Conservation (phyloP, 2,329 filamentous ascomycete species). For the Aspergillus viridinutans region DNA sequence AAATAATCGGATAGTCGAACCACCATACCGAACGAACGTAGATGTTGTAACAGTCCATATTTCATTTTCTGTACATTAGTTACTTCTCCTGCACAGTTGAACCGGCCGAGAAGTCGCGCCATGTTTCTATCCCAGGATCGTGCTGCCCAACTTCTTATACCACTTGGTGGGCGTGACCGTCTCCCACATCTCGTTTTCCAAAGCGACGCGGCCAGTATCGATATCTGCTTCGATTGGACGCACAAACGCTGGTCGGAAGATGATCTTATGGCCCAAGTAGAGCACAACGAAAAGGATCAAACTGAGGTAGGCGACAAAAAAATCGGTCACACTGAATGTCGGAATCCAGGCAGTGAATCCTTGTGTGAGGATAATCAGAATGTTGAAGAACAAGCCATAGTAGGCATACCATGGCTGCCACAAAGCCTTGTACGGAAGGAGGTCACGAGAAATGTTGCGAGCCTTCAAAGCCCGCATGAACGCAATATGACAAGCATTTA, state of each 20-base stretch:
- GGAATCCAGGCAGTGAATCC: constrained; percentile 66
- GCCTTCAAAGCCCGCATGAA: constrained; percentile 59
- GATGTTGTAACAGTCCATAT: not conserved
- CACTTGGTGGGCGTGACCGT: constrained; percentile 19
- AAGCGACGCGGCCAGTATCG: constrained; percentile 35
- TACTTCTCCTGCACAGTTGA: not conserved
- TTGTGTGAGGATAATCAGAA: constrained; percentile 62
- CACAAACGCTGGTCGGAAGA: constrained; percentile 37
- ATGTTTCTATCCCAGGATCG: not conserved
- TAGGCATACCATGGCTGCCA: constrained; percentile 62
- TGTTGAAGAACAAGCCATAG: constrained; percentile 63
- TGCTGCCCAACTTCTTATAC: constrained; percentile 16
- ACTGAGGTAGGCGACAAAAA: constrained; percentile 63
- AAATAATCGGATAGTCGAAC: not conserved
- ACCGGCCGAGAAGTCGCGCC: not conserved
- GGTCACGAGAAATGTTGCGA: constrained; percentile 54
- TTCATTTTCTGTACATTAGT: not conserved
- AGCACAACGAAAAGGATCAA: constrained; percentile 60
- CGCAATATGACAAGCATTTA: constrained; percentile 55
- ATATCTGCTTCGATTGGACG: constrained; percentile 40
- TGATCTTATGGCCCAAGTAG: constrained; percentile 57
- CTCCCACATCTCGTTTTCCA: constrained; percentile 34
- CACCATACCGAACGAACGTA: not conserved
- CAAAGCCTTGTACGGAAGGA: constrained; percentile 58
- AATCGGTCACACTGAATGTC: constrained; percentile 54